Base-by-base conservation (phyloP, 305 asterid species). In the Rubia tinctorum region DNA sequence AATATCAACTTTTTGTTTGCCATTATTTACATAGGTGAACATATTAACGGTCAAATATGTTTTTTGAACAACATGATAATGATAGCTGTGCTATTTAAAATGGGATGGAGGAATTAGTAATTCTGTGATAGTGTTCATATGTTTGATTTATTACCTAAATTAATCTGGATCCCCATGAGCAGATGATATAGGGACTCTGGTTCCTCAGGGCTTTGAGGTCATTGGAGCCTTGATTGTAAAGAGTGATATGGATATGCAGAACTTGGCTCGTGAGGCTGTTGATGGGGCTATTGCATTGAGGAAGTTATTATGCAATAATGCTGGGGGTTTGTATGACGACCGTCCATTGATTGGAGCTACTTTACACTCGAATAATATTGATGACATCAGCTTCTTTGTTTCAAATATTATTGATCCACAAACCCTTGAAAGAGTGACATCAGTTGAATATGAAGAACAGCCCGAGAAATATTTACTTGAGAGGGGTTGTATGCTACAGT, bases 201-300 rank as follows among this genome's bases (percentile, higher is more conserved):
- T 90, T 53, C 96, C 93, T 0, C 86, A 86, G 86, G 98, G 97
- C 11, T 88, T 91, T 71, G 93, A 94, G 77, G 89, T 94, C 23
- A 81, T 88, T 20, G 99, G 99, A 78, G 97, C 90, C 34, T 71
- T 90, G 79, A 77, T 90, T 79, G 85, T 81, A 69, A 86, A 72
- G 73, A 78, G 75, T 71, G 85, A 79, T 20, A 37, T 75, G 25
- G 82, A 73, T 75, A 68, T 72, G 9, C 84, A 82, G 45, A 86
- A 69, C 72, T 49, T 76, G 44, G 96, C 84, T 0, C 56, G 73
- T 8, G 80, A 83, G 82, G 95, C 97, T 30, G 77, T 91, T 77
- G 83, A 84, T 66, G 83, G 88, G 6, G 89, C 78, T 73, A 75
- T 73, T 71, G 80, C 55, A 63, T 66, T 94, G 73, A 88, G 95